Evolutionary conservation across 2,329 filamentous ascomycete species (phyloP).

Genomic region (Gaeumannomyces tritici): DNA sequence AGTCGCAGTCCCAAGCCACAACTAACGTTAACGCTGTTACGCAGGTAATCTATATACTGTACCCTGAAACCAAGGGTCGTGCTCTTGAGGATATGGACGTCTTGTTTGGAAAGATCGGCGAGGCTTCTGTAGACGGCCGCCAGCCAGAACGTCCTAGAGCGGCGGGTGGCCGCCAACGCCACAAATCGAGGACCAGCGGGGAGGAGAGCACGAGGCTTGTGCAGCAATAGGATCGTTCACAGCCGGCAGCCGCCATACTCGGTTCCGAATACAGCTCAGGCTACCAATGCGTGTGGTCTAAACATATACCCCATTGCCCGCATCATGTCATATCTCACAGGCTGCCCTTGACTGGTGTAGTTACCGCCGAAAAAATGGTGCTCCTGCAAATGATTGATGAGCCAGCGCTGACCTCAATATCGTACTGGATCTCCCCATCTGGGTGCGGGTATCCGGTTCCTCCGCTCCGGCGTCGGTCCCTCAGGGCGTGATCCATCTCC

Average conservation of each 20-base stretch:
- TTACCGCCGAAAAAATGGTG: no score
- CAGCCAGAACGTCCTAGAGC: not conserved
- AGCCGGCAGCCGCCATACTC: no score
- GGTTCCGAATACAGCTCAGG: not conserved
- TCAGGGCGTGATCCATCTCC: no score
- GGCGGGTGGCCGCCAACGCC: not conserved
- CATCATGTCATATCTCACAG: no score
- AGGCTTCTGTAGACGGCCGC: not conserved
- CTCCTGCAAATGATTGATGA: no score
- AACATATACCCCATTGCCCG: no score
- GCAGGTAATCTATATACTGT: conserved; percentile 29
- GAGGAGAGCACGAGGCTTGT: not conserved
- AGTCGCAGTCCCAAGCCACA: not conserved
- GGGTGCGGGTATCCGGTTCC: no score
- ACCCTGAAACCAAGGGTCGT: conserved; percentile 33
- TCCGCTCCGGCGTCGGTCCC: no score
- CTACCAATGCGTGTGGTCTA: not conserved
- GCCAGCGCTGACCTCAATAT: no score
- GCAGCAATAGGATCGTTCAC: not conserved
- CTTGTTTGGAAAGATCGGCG: conserved; percentile 21
- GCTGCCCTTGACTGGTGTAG: no score
- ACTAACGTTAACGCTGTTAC: conserved; percentile 1
- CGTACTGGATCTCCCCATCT: no score
- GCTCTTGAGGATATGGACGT: conserved; percentile 34
- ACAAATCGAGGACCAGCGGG: not conserved